Percentiles rank a stretch among this genome's conserved stretches.
These are phyloP conservation scores for Vitis hybrid DNA, from an alignment of 177 flowering plant species.

Conservation along the genomic window DNA sequence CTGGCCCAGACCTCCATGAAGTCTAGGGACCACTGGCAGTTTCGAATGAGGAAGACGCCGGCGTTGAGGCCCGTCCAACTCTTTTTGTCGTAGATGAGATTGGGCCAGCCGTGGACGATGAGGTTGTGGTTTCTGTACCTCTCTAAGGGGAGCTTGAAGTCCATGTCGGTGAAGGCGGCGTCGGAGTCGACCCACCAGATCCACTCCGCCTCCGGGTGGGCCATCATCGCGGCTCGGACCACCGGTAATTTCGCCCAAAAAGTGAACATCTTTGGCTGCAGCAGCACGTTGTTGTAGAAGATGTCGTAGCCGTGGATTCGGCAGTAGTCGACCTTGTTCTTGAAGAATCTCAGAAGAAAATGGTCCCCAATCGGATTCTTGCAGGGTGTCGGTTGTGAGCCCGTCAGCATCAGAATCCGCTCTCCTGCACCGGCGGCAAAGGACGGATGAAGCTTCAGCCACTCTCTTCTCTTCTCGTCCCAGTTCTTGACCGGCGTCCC, in stretches of 20 bases:
- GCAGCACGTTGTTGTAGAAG: constrained; percentile 66
- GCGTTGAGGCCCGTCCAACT: constrained; percentile 83
- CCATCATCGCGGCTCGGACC: constrained; percentile 70
- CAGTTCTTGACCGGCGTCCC: constrained; percentile 51
- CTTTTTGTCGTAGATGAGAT: constrained; percentile 34
- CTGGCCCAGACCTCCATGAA: constrained; percentile 77
- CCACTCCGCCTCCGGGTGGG: constrained; percentile 91
- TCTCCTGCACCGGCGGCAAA: constrained; percentile 35
- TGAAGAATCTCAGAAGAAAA: constrained; percentile 67
- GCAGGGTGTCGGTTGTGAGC: constrained; percentile 79
- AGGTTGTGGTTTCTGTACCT: constrained; percentile 53
- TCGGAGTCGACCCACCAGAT: constrained; percentile 93
- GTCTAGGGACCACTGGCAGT: constrained; percentile 88
- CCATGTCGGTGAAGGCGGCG: constrained; percentile 83
- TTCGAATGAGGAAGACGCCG: constrained; percentile 75
- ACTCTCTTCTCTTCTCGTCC: constrained; percentile 68
- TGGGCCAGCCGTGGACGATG: constrained; percentile 69
- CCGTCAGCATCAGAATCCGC: constrained; percentile 57
- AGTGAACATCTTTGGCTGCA: constrained; percentile 60
- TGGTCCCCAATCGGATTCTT: constrained; percentile 72
- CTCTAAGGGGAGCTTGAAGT: constrained; percentile 61
- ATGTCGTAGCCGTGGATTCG: constrained; percentile 74
- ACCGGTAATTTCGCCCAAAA: constrained; percentile 78
- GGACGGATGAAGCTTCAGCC: constrained; percentile 65
- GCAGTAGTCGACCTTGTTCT: constrained; percentile 91